Conservation (phyloP, 2,329 filamentous ascomycete genomes). For the Cercospora beticola region DNA sequence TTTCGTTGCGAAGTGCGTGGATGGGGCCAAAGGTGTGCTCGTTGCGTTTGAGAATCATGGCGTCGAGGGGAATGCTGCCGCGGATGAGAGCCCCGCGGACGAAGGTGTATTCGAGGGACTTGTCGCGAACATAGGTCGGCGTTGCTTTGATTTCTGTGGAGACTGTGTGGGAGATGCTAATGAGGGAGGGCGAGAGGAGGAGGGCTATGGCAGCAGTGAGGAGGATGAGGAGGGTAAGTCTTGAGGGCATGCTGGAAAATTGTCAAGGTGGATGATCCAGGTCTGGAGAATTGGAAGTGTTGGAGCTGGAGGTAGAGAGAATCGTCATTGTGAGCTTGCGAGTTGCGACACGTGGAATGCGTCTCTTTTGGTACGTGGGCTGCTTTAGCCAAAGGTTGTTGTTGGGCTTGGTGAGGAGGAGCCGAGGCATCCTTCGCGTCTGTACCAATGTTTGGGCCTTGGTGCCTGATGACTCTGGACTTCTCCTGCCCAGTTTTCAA, state of each 20-base stretch:
- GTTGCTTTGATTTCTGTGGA: conserved; percentile 7
- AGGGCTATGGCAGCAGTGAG: conserved; percentile 4
- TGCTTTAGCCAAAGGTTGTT: conserved; percentile 4
- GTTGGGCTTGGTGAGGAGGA: not conserved
- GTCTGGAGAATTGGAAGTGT: not conserved
- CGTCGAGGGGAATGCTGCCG: conserved; percentile 14
- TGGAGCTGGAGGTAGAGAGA: not conserved
- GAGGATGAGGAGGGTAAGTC: conserved; percentile 8
- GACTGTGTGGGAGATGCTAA: conserved; percentile 4
- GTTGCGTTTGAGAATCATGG: conserved; percentile 9
- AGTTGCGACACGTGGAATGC: not conserved
- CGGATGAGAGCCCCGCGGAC: conserved; percentile 9
- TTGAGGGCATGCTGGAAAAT: conserved; percentile 5
- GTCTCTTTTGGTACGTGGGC: not conserved
- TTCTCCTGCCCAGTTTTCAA: not conserved
- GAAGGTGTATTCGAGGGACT: conserved; percentile 16
- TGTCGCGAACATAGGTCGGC: conserved; percentile 7
- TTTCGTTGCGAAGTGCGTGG: conserved; percentile 10
- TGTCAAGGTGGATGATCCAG: not conserved
- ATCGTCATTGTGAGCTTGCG: not conserved
- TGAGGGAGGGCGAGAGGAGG: conserved; percentile 16
- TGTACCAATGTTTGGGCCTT: not conserved
- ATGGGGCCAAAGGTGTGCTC: conserved; percentile 16
- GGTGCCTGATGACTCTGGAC: not conserved
- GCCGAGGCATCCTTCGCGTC: not conserved